Conservation (phyloP, 1,284 basidiomycete species). For the Boletus sp. region DNA sequence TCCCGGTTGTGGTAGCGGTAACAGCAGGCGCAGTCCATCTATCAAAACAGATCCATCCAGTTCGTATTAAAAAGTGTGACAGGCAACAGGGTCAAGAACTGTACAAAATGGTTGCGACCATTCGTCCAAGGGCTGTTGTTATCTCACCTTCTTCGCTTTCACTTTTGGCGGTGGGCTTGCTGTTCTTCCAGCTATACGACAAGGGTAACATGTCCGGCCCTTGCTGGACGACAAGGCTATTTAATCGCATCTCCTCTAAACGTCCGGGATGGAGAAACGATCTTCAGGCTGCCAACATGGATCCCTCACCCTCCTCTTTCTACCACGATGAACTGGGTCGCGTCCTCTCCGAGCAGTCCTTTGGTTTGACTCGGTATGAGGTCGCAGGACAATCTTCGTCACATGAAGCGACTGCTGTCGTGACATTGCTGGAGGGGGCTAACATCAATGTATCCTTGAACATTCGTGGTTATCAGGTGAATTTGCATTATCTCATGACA, state of each 20-base stretch:
- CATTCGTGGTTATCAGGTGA: constrained; percentile 51
- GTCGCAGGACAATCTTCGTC: constrained; percentile 35
- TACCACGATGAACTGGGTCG: constrained; percentile 49
- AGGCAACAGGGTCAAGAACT: constrained; percentile 29
- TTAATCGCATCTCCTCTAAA: constrained; percentile 24
- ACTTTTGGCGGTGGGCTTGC: constrained; percentile 13
- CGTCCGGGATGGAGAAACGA: constrained; percentile 17
- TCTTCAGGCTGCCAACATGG: constrained; percentile 18
- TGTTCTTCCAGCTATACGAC: constrained; percentile 2
- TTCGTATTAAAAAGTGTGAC: constrained; percentile 18
- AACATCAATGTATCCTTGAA: constrained; percentile 47
- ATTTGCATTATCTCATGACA: constrained; percentile 4
- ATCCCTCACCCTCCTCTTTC: constrained; percentile 35
- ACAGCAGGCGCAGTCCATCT: constrained; percentile 16
- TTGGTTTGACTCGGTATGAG: constrained; percentile 49
- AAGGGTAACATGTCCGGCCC: constrained; percentile 25
- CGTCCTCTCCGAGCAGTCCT: constrained; percentile 56
- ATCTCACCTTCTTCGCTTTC: constrained; percentile 17
- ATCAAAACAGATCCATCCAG: constrained; percentile 13
- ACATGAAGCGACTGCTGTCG: constrained; percentile 48
- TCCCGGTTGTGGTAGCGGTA: constrained; percentile 17
- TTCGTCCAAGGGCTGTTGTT: constrained; percentile 15
- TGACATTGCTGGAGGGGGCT: constrained; percentile 54
- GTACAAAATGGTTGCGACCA: constrained; percentile 20
- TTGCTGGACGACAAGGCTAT: constrained; percentile 31